Base-by-base conservation (phyloP, 306 rosid genomes). In the Leucaena leucocephala region DNA sequence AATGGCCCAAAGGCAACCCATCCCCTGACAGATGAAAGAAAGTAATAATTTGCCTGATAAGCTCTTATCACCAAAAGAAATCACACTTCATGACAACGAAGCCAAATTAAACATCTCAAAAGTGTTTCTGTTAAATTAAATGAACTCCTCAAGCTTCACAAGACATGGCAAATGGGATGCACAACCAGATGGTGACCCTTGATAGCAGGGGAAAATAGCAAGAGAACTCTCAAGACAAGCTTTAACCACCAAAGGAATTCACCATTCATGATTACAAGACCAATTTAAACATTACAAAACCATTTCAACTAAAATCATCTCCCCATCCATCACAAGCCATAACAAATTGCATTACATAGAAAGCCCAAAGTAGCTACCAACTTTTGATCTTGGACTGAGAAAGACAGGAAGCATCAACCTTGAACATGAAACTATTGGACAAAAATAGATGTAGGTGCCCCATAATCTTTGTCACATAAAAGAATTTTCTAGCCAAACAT, bases 371-470 rank as follows among this genome's bases (percentile, higher is more conserved):
- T 42, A 49, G 63, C 33, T 8, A 40, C 40, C 80, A 78, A 42
- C 40, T 35, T 39, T 61, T 55, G 62, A 17, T 74, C 66, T 6
- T 55, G 35, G 27, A 69, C 38, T 61, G 17, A 63, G 68, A 19
- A 19, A 61, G 59, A 39, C 12, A 27, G 33, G 22, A 12, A 72
- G 72, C 77, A 77, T 17, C 38, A 40, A 17, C 52, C 63, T 72
- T 68, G 71, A 78, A 80, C 38, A 55, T 17, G 35, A 72, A 76
- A 55, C 61, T 54, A 15, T 40, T 49, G 50, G 62, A 54, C 52
- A 54, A 65, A 19, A 63, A 78, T 70, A 54, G 43, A 74, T 46
- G 34, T 76, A 43, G 39, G 67, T 67, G 46, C 61, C 33, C 54
- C 17, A 43, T 66, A 55, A 74, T 44, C 44, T 68, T 61, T 39